Percentiles rank a stretch among this genome's conserved stretches.
phyloP scores from a whole-genome alignment of 2,329 filamentous ascomycete genomes.

The Alternaria solani region DNA sequence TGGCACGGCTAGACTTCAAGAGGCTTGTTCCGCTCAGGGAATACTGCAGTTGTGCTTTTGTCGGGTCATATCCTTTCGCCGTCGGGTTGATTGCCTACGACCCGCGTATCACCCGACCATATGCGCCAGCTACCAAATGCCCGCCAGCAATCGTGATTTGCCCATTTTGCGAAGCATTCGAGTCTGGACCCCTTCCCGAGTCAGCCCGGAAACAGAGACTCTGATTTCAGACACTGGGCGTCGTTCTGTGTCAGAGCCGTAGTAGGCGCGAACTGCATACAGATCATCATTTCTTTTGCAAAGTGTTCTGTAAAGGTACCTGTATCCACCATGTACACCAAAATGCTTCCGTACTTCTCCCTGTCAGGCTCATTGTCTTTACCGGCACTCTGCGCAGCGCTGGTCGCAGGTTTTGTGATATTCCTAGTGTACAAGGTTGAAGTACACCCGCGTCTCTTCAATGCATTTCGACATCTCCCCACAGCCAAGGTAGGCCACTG shows the following conservation, averaged over 20 bases:
- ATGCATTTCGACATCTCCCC: not conserved
- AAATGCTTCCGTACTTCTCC: not conserved
- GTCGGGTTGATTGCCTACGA: not conserved
- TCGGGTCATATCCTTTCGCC: not conserved
- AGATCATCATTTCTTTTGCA: not conserved
- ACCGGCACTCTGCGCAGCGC: not conserved
- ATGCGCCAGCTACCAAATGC: not conserved
- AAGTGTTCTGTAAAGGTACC: not conserved
- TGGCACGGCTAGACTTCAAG: not conserved
- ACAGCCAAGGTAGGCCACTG: not conserved
- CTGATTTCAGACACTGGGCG: not conserved
- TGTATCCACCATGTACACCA: not conserved
- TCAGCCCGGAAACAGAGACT: no score
- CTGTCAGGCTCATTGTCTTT: not conserved
- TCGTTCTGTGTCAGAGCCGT: not conserved
- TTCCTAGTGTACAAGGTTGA: conserved; percentile 1
- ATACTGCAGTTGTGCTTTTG: not conserved
- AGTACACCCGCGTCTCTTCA: not conserved
- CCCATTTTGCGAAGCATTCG: no score
- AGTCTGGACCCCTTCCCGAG: no score
- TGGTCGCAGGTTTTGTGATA: not conserved
- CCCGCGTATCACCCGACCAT: not conserved
- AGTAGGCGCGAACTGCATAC: not conserved
- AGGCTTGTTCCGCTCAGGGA: not conserved
- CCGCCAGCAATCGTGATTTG: not conserved